Percentiles rank a stretch among this genome's conserved stretches.
These are phyloP conservation scores for Lathyrus sativus DNA, from an alignment of 306 rosid species.

Conservation along the genomic window DNA sequence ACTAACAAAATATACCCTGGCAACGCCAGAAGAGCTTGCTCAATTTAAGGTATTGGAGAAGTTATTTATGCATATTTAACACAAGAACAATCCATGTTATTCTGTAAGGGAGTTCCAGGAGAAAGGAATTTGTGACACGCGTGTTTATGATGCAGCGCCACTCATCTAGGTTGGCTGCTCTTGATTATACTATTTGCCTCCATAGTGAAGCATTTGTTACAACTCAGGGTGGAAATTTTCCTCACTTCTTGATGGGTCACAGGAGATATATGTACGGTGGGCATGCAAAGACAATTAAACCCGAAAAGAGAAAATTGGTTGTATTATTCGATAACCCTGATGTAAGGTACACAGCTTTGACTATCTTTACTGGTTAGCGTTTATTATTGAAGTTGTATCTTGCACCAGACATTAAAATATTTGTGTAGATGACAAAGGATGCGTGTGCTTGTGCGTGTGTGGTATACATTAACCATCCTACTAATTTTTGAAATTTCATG, in stretches of 20 bases:
- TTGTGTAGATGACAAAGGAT: background rate
- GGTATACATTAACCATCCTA: constrained; percentile 7
- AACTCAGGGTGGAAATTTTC: constrained; percentile 97
- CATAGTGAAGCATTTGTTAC: constrained; percentile 95
- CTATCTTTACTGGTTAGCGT: constrained; percentile 24
- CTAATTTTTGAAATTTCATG: background rate
- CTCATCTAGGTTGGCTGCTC: constrained; percentile 94
- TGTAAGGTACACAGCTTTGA: constrained; percentile 62
- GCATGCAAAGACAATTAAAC: constrained; percentile 90
- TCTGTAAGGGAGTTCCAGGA: constrained; percentile 19
- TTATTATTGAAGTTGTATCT: constrained; percentile 9
- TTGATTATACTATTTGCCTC: constrained; percentile 94
- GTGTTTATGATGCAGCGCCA: constrained; percentile 77
- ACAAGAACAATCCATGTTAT: constrained; percentile 33
- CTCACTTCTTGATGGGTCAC: constrained; percentile 97
- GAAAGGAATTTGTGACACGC: constrained; percentile 20
- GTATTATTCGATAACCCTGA: constrained; percentile 68
- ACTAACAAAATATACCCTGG: constrained; percentile 81
- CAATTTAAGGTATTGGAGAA: constrained; percentile 66
- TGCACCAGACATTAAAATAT: constrained; percentile 1
- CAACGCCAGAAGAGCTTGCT: constrained; percentile 81
- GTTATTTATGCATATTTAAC: constrained; percentile 28
- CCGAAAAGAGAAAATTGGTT: constrained; percentile 88
- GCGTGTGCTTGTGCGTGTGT: background rate
- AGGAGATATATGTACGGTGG: constrained; percentile 82